Evolutionary conservation across 768 basidiomycete species (phyloP).

Genomic region (Fistulinella prunicolor): DNA sequence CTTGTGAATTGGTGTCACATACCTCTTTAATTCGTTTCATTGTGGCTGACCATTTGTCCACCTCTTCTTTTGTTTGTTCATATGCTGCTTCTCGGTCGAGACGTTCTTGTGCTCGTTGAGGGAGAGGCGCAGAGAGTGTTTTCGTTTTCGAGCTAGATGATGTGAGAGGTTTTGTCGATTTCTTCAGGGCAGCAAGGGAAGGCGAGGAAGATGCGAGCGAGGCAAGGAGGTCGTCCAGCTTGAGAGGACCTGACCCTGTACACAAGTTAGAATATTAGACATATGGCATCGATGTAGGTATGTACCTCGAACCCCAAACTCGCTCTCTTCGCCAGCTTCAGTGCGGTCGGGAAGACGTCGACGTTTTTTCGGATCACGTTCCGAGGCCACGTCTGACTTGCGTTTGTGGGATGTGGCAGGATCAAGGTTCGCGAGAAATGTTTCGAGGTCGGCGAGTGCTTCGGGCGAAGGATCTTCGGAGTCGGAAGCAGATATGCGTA

Average conservation of each 20-base stretch:
- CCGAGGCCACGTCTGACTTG: conserved; percentile 22
- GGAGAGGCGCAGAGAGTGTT: conserved; percentile 78
- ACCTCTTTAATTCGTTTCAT: conserved; percentile 93
- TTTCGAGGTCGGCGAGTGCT: conserved; percentile 66
- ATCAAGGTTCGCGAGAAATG: conserved; percentile 69
- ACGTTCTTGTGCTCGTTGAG: conserved; percentile 82
- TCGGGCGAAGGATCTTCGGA: conserved; percentile 50
- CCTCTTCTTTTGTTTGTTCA: conserved; percentile 87
- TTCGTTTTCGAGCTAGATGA: conserved; percentile 53
- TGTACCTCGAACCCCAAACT: conserved; percentile 65
- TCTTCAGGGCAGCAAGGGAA: conserved; percentile 62
- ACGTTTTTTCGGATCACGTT: conserved; percentile 47
- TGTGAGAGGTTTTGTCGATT: conserved; percentile 62
- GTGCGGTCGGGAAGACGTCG: conserved; percentile 64
- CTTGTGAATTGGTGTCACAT: conserved; percentile 6
- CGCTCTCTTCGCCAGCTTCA: conserved; percentile 77
- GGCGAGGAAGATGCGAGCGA: conserved; percentile 62
- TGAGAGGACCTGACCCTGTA: conserved; percentile 45
- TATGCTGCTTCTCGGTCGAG: conserved; percentile 93
- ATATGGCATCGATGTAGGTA: background rate
- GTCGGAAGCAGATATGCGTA: conserved; percentile 45
- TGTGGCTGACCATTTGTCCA: conserved; percentile 89
- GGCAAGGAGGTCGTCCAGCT: conserved; percentile 71
- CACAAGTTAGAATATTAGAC: conserved; percentile 3
- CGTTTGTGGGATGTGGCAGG: conserved; percentile 58